phyloP scores from a whole-genome alignment of 768 basidiomycete species.

The Crassisporium funariophilum region DNA sequence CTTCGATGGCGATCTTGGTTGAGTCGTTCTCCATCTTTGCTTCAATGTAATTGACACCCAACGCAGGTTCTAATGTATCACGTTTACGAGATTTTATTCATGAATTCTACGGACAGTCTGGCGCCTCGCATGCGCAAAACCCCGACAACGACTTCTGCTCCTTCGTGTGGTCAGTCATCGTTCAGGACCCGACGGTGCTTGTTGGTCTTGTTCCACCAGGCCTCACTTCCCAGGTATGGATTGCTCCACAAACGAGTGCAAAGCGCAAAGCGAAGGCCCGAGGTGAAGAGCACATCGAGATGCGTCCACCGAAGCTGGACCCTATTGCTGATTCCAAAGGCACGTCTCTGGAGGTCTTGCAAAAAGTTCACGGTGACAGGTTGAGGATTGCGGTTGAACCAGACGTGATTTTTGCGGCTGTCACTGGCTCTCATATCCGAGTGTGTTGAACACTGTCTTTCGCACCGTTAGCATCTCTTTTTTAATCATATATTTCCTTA shows the following conservation, averaged over 20 bases:
- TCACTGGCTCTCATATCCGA: conserved; percentile 84
- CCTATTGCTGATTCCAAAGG: conserved; percentile 56
- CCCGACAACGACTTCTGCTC: conserved; percentile 76
- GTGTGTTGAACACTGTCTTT: conserved; percentile 44
- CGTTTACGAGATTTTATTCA: conserved; percentile 70
- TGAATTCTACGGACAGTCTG: conserved; percentile 59
- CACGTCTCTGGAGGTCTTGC: conserved; percentile 59
- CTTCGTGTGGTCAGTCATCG: conserved; percentile 82
- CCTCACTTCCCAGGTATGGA: conserved; percentile 65
- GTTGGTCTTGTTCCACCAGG: conserved; percentile 72
- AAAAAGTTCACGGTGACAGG: conserved; percentile 56
- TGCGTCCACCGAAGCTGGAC: conserved; percentile 47
- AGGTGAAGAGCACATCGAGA: conserved; percentile 49
- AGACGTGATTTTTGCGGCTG: conserved; percentile 72
- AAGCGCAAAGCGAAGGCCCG: conserved; percentile 65
- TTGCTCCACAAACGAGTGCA: conserved; percentile 74
- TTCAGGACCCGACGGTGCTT: conserved; percentile 71
- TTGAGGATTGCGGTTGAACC: conserved; percentile 77
- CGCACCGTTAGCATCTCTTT: not conserved
- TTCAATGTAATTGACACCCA: conserved; percentile 49
- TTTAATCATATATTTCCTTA: conserved; percentile 33
- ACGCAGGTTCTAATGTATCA: conserved; percentile 74
- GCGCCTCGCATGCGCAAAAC: conserved; percentile 48
- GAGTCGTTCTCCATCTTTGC: conserved; percentile 27
- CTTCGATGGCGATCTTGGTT: conserved; percentile 90